These are phyloP conservation scores for Conticribra weissflogii DNA, from an alignment of 108 stramenopile species.

Conservation along the genomic window DNA sequence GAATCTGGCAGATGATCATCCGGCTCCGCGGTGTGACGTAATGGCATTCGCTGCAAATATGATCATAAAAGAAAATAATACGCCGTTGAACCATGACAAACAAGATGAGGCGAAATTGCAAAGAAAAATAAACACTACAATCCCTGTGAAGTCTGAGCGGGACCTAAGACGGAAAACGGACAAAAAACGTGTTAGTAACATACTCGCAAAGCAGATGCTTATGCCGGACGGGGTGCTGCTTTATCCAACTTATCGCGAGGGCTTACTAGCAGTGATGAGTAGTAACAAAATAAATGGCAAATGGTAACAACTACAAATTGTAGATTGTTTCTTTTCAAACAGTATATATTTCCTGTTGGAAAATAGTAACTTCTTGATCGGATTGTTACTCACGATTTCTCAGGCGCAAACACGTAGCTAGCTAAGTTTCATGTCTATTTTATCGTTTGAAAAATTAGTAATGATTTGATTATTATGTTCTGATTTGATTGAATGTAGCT, in stretches of 20 bases:
- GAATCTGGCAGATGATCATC: constrained; percentile 77
- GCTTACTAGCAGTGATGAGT: constrained; percentile 33
- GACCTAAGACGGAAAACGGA: constrained; percentile 52
- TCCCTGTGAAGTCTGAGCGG: constrained; percentile 25
- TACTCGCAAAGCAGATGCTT: constrained; percentile 48
- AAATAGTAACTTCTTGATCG: too few relatives aligned
- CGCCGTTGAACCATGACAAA: neutral
- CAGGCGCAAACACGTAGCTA: too few relatives aligned
- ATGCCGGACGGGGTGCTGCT: constrained; percentile 30
- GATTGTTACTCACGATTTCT: too few relatives aligned
- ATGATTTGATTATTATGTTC: too few relatives aligned
- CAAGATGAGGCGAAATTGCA: neutral
- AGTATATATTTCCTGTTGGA: too few relatives aligned
- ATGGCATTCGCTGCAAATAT: constrained; percentile 46
- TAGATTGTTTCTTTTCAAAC: too few relatives aligned
- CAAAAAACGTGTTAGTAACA: constrained; percentile 60
- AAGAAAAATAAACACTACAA: constrained; percentile 1
- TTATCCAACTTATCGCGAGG: constrained; percentile 74
- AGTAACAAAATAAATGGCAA: constrained; percentile 7
- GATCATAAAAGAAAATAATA: constrained; percentile 16
- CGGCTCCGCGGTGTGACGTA: constrained; percentile 58
- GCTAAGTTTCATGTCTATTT: too few relatives aligned
- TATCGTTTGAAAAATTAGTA: too few relatives aligned
- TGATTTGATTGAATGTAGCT: neutral
- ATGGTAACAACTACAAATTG: neutral